Conservation (phyloP, 257 asterid species). For the Plantago major region DNA sequence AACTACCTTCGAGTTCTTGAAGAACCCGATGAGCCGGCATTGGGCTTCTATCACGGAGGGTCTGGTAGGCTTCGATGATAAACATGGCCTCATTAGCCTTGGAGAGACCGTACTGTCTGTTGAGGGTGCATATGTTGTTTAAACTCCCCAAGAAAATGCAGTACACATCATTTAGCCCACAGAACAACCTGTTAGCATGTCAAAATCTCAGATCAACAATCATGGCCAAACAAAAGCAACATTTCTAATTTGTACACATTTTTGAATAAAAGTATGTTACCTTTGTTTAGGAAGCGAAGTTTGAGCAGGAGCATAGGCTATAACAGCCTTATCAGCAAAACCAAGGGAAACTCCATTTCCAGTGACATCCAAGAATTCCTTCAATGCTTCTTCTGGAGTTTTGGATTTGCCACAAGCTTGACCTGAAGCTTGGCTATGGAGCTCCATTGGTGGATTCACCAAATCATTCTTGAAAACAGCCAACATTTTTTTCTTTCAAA, state of each 20-base stretch:
- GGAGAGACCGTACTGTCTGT: constrained; percentile 78
- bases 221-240: background rate
- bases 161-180: constrained; percentile 75
- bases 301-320: constrained; percentile 55
- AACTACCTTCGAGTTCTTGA: constrained; percentile 81
- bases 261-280: too few species aligned
- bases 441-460: constrained; percentile 73
- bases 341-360: constrained; percentile 49
- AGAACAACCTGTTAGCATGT: constrained; percentile 48
- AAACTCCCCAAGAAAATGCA: constrained; percentile 74
- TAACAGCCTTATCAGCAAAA: constrained; percentile 52
- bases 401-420: constrained; percentile 24
- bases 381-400: constrained; percentile 47
- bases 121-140: constrained; percentile 57
- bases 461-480: constrained; percentile 68
- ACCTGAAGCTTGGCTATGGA: constrained; percentile 58
- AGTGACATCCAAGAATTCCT: constrained; percentile 54
- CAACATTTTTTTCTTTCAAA: constrained; percentile 44
- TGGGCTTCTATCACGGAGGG: constrained; percentile 90
- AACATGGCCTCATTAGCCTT: constrained; percentile 76
- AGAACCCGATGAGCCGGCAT: constrained; percentile 93
- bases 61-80: constrained; percentile 77
- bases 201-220: constrained; percentile 15
- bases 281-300: constrained; percentile 39
- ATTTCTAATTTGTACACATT: too few species aligned